A percentile compares a stretch with the other conserved stretches of the same genome.
Conservation (phyloP, 176 grass and related monocot species). For the Cocos nucifera region DNA sequence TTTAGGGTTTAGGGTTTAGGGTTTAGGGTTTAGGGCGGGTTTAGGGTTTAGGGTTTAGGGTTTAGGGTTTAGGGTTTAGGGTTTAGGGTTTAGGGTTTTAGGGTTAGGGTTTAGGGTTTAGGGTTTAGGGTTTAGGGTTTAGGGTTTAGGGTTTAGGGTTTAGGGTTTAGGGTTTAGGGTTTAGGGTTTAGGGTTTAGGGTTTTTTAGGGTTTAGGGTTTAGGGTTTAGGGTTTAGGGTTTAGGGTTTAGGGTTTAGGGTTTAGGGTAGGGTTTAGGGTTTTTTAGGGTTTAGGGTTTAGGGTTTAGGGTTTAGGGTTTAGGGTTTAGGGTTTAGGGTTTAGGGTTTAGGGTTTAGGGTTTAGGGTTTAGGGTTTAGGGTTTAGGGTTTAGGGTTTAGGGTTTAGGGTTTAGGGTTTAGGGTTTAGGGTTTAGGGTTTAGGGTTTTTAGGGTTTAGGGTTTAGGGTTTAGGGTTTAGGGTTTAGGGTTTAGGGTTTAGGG, state of each 20-base stretch:
- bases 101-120: background rate
- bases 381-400: constrained; percentile 15
- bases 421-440: constrained; percentile 16
- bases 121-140: background rate
- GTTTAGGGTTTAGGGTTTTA: background rate
- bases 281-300: background rate
- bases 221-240: too few relatives aligned
- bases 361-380: constrained; percentile 18
- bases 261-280: too few relatives aligned
- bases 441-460: constrained; percentile 15
- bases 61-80: constrained; percentile 1
- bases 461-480: constrained; percentile 15
- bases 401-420: constrained; percentile 16
- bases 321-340: background rate
- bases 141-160: constrained; percentile 4
- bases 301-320: background rate
- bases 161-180: background rate
- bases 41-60: constrained; percentile 10
- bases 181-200: background rate
- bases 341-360: constrained; percentile 17
- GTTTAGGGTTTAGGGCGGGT: constrained; percentile 6
- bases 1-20: constrained; percentile 9
- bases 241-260: too few relatives aligned
- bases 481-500: constrained; percentile 15
- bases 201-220: too few relatives aligned